Evolutionary conservation across 768 basidiomycete genomes (phyloP), one percentile per base, ranked within the genome.

Genomic region (Ramaria sp.): DNA sequence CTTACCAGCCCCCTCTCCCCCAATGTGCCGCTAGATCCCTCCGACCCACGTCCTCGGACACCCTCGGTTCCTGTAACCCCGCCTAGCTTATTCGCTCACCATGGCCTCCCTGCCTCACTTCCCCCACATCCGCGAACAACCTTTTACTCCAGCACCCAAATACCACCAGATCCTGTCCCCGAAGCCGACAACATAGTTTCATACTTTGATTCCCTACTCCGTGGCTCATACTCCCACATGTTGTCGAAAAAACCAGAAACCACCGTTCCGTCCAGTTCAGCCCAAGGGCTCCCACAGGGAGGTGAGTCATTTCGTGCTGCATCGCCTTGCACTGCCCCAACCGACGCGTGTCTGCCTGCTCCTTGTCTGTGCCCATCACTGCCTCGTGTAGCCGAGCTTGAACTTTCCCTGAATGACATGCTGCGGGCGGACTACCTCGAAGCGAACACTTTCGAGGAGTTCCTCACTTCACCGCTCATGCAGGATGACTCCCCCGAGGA

Each of bases 71-170:
- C 22, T n/a, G 1, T 5, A 25, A 27, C 4, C 45, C 45, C 25
- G 45, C 45, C 22, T 12, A 50, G 27, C 25, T 24, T 55, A 2
- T n/a, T 36, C 39, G 24, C 53, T 9, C 53, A 55, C 47, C 53
- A 55, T 55, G 53, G 53, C 34, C 43, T 55, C 15, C 53, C 53
- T 12, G 8, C 28, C 3, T 55, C 44, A 1, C 34, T 55, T 9
- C 53, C 53, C 1, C 53, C 53, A 1, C 53, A 43, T 30, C 53
- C 53, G 5, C 53, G 53, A 5, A 55, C 53, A 47, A 55, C 53
- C 12, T 55, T 55, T 20, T 30, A 22, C 53, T 13, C 32, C 16
- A 39, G 10, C 20, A 2, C 45, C 13, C 25, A 47, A 6, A 25
- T 27, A 47, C 25, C 25, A 47, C 45, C 18, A 3, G 25, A 47